Evolutionary conservation across 805 yeast species (phyloP).

Genomic region (Candida lessepsii): DNA sequence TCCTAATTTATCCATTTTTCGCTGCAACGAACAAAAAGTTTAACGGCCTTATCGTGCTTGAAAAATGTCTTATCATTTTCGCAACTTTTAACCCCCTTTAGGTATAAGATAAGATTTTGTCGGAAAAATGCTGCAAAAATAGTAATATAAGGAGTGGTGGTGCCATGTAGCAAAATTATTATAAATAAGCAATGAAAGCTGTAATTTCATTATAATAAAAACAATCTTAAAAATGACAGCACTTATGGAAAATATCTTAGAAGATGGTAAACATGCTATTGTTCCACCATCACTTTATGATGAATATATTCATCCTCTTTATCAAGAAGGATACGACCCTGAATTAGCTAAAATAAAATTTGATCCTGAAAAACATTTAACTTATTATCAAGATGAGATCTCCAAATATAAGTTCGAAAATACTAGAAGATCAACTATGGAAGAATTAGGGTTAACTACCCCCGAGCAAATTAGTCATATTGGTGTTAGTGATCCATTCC

Average conservation of each 20-base stretch:
- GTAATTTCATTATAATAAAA: no score
- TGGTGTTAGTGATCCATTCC: conserved; percentile 61
- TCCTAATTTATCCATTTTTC: not conserved
- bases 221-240: conserved; percentile 1
- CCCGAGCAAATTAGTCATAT: conserved; percentile 50
- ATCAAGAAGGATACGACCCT: conserved; percentile 13
- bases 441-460: conserved; percentile 47
- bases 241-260: not conserved
- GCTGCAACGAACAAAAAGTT: no score
- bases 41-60: no score
- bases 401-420: conserved; percentile 17
- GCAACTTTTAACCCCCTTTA: conserved; percentile 3
- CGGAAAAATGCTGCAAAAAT: no score
- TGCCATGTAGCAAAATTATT: no score
- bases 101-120: not conserved
- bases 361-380: conserved; percentile 34
- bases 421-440: conserved; percentile 41
- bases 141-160: not conserved
- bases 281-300: conserved; percentile 33
- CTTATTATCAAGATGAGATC: conserved; percentile 18
- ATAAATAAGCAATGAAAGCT: not conserved
- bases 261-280: conserved; percentile 23
- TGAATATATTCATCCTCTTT: conserved; percentile 30
- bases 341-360: conserved; percentile 17
- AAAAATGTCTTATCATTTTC: conserved; percentile 1